phyloP scores from a whole-genome alignment of 306 rosid species.

The Calophaca sinica region DNA sequence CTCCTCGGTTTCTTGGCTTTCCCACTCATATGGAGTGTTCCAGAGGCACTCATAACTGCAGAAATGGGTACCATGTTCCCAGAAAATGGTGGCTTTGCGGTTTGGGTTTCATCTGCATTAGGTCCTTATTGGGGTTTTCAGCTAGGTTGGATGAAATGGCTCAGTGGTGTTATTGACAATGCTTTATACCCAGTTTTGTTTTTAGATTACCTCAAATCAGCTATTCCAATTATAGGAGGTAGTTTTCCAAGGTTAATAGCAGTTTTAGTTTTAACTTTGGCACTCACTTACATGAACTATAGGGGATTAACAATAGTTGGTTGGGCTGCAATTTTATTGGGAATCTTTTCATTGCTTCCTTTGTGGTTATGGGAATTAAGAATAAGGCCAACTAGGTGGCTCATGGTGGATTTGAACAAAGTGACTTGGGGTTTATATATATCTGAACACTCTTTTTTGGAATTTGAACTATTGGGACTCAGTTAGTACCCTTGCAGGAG shows the following conservation, averaged over 20 bases:
- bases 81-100: constrained; percentile 75
- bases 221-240: constrained; percentile 57
- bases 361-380: constrained; percentile 62
- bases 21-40: constrained; percentile 71
- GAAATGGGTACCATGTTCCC: constrained; percentile 78
- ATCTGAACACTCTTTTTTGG: constrained; percentile 75
- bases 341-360: constrained; percentile 70
- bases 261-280: constrained; percentile 49
- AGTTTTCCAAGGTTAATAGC: constrained; percentile 61
- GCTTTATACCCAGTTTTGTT: constrained; percentile 70
- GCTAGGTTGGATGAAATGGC: constrained; percentile 81
- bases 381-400: constrained; percentile 64
- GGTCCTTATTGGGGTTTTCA: constrained; percentile 79
- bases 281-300: constrained; percentile 71
- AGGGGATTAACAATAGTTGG: constrained; percentile 76
- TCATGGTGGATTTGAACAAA: constrained; percentile 51
- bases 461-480: constrained; percentile 83
- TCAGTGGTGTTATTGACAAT: constrained; percentile 76
- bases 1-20: constrained; percentile 63
- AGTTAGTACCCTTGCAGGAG: constrained; percentile 72
- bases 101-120: constrained; percentile 76
- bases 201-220: constrained; percentile 68
- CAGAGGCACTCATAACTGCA: constrained; percentile 75
- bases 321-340: constrained; percentile 64
- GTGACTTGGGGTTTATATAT: constrained; percentile 72